Evolutionary conservation across 257 asterid genomes (phyloP).

Genomic region (Penstemon eatonii): DNA sequence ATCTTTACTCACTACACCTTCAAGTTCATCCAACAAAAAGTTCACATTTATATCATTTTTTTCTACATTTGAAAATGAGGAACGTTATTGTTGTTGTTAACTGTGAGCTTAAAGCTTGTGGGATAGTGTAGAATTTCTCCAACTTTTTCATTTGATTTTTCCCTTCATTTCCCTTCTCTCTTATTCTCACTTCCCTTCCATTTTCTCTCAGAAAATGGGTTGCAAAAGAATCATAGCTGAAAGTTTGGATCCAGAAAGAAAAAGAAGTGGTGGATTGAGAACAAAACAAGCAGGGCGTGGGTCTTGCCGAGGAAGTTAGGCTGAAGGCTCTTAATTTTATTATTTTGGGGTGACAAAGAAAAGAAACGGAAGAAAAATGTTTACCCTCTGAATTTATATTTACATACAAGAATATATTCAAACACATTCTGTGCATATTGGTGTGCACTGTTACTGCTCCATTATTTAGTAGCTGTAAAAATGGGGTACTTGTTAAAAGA

Average conservation of each 20-base stretch:
- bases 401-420: conserved; percentile 29
- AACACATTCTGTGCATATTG: conserved; percentile 26
- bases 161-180: conserved; percentile 11
- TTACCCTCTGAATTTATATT: conserved; percentile 9
- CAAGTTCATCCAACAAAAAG: neutral
- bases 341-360: neutral
- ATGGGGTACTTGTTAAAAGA: conserved; percentile 82
- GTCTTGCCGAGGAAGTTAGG: conserved; percentile 84
- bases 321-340: neutral
- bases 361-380: conserved; percentile 8
- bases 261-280: conserved; percentile 80
- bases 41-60: neutral
- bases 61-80: conserved; percentile 44
- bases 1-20: conserved; percentile 35
- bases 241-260: conserved; percentile 72
- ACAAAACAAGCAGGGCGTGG: conserved; percentile 86
- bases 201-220: conserved; percentile 46
- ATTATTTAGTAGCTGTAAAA: conserved; percentile 12
- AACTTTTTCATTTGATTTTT: conserved; percentile 28
- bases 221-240: conserved; percentile 41
- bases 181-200: conserved; percentile 1
- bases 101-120: conserved; percentile 71
- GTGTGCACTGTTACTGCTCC: conserved; percentile 8
- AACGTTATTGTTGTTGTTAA: conserved; percentile 47
- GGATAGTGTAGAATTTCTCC: conserved; percentile 56